Evolutionary conservation across 371 early-diverging fungal species (phyloP).

Genomic region (Capniomyces stellatus): DNA sequence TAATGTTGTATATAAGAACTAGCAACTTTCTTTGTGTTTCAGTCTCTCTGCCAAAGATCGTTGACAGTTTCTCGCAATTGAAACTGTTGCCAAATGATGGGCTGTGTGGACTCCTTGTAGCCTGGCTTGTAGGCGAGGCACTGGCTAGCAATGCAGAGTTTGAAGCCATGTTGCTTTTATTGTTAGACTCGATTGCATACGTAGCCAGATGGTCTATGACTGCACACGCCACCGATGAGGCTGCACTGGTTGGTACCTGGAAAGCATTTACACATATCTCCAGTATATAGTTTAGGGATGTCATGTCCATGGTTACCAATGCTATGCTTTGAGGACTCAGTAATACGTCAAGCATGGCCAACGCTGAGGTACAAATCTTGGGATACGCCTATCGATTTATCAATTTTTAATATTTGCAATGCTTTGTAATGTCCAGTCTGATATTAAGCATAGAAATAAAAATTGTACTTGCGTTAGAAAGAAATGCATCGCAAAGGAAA

Average conservation of each 20-base stretch:
- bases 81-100: too few species aligned
- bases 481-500: background rate
- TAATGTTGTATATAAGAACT: slow-evolving; percentile 40
- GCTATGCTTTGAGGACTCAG: slow-evolving; percentile 13
- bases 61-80: background rate
- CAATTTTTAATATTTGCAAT: too few species aligned
- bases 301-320: slow-evolving; percentile 17
- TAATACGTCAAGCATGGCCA: slow-evolving; percentile 17
- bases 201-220: slow-evolving; percentile 50
- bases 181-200: slow-evolving; percentile 40
- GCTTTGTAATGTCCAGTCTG: background rate
- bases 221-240: slow-evolving; percentile 48
- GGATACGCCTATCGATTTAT: slow-evolving; percentile 22
- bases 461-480: background rate
- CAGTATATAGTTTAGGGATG: slow-evolving; percentile 23
- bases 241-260: slow-evolving; percentile 27
- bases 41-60: slow-evolving; percentile 7
- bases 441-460: background rate
- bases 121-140: too few species aligned
- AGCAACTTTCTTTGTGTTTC: slow-evolving; percentile 39
- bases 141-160: background rate
- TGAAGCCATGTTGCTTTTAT: background rate
- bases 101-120: too few species aligned
- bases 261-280: slow-evolving; percentile 28
- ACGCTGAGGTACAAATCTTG: slow-evolving; percentile 17